These are phyloP conservation scores for Ilex aquifolium DNA, from an alignment of 257 asterid species.

Conservation along the genomic window DNA sequence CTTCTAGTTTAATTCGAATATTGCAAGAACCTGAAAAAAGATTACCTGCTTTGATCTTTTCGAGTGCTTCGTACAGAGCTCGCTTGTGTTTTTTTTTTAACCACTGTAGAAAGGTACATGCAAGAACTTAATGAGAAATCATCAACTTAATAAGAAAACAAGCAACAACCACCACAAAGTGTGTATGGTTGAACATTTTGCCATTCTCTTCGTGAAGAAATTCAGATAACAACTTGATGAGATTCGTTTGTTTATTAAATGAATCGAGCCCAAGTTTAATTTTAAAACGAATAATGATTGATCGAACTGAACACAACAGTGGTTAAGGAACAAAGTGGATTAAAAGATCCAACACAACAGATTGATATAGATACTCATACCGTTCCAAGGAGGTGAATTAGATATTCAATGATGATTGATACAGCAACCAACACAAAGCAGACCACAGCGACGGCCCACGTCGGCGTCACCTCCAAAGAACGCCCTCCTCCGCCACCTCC, in stretches of 20 bases:
- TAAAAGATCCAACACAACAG: too few species aligned
- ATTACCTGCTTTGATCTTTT: slow-evolving; percentile 28
- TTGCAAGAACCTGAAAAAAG: too few species aligned
- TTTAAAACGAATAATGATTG: too few species aligned
- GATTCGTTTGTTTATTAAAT: too few species aligned
- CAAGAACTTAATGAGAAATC: not conserved
- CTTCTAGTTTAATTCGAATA: too few species aligned
- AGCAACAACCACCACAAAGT: not conserved
- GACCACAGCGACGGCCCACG: slow-evolving; percentile 20
- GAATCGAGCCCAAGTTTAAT: too few species aligned
- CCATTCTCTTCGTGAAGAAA: too few species aligned
- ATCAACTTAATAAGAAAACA: not conserved
- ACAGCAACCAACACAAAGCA: slow-evolving; percentile 17
- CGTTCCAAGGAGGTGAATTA: slow-evolving; percentile 19
- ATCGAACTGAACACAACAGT: too few species aligned
- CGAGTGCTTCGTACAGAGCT: slow-evolving; percentile 26
- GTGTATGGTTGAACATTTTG: too few species aligned
- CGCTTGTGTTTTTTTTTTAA: slow-evolving; percentile 16
- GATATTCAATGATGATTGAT: slow-evolving; percentile 18
- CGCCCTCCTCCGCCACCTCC: slow-evolving; percentile 4
- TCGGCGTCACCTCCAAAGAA: slow-evolving; percentile 18
- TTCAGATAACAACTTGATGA: too few species aligned
- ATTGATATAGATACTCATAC: not conserved
- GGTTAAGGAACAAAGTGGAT: too few species aligned
- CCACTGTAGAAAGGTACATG: slow-evolving; percentile 13